phyloP scores from a whole-genome alignment of 2,329 filamentous ascomycete genomes.

The Colletotrichum lentis region DNA sequence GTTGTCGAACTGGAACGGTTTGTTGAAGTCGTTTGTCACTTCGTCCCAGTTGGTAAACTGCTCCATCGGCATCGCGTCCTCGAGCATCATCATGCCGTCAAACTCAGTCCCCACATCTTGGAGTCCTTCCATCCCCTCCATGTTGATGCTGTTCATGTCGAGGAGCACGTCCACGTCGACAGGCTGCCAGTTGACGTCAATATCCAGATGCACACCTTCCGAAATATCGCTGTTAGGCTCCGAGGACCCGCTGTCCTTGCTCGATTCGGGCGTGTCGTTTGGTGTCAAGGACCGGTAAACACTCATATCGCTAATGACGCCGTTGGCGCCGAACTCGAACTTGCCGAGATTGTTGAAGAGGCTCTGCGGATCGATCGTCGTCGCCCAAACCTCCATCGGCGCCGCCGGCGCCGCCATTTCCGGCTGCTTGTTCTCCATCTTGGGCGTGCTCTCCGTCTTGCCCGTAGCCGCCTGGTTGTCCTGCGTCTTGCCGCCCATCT shows the following conservation, averaged over 20 bases:
- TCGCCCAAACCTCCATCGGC: conserved; percentile 48
- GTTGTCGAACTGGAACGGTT: conserved; percentile 62
- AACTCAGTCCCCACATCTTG: conserved; percentile 37
- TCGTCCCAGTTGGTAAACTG: conserved; percentile 57
- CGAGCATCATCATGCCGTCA: conserved; percentile 39
- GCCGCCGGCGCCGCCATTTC: conserved; percentile 42
- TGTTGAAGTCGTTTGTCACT: conserved; percentile 58
- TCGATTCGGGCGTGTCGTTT: conserved; percentile 71
- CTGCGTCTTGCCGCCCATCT: conserved; percentile 51
- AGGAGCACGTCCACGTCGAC: conserved; percentile 57
- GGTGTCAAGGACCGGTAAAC: conserved; percentile 65
- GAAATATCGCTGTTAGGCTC: conserved; percentile 70
- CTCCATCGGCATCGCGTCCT: conserved; percentile 34
- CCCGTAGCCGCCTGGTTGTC: conserved; percentile 46
- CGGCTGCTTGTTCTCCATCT: conserved; percentile 43
- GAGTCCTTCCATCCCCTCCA: conserved; percentile 43
- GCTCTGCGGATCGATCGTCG: conserved; percentile 52
- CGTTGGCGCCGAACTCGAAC: conserved; percentile 54
- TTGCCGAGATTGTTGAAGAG: conserved; percentile 53
- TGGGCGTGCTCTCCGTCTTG: conserved; percentile 43
- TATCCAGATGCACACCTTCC: conserved; percentile 62
- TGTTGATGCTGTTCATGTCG: conserved; percentile 52
- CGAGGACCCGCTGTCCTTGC: conserved; percentile 66
- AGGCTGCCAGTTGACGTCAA: conserved; percentile 60
- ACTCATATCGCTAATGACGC: conserved; percentile 61